These are phyloP conservation scores for Fusarium foetens DNA, from an alignment of 2,329 filamentous ascomycete genomes.

Conservation along the genomic window DNA sequence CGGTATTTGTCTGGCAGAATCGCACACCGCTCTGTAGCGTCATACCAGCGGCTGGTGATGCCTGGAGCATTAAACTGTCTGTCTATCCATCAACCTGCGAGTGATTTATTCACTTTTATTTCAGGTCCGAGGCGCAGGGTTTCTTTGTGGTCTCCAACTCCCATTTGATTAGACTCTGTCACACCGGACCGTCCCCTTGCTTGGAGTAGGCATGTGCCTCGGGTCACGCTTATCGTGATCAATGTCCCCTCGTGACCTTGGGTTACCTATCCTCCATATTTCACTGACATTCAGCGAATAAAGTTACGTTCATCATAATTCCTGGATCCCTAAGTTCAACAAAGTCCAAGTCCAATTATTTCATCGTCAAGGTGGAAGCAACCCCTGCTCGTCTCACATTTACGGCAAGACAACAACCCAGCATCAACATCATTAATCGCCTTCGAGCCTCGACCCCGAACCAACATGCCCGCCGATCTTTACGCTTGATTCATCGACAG, in stretches of 20 bases:
- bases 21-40: constrained; percentile 43
- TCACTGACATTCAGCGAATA: constrained; percentile 1
- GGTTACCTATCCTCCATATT: constrained; percentile 3
- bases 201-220: constrained; percentile 33
- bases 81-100: constrained; percentile 9
- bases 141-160: not conserved
- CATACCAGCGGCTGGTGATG: constrained; percentile 42
- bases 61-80: constrained; percentile 27
- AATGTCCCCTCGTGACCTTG: constrained; percentile 36
- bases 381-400: not conserved
- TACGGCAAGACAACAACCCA: not conserved
- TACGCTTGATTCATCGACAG: constrained; percentile 14
- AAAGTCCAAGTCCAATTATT: not conserved
- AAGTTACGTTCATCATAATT: not conserved
- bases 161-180: not conserved
- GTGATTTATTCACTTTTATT: not conserved
- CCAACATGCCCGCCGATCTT: constrained; percentile 30
- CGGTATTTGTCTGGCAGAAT: constrained; percentile 43
- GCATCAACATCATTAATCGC: not conserved
- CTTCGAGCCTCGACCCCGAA: not conserved
- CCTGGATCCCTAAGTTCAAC: not conserved
- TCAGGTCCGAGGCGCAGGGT: not conserved
- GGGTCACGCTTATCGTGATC: constrained; percentile 42
- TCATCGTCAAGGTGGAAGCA: not conserved
- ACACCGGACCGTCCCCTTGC: not conserved